Evolutionary conservation across 2,329 filamentous ascomycete genomes (phyloP).

Genomic region (Tympanopsis confertula): DNA sequence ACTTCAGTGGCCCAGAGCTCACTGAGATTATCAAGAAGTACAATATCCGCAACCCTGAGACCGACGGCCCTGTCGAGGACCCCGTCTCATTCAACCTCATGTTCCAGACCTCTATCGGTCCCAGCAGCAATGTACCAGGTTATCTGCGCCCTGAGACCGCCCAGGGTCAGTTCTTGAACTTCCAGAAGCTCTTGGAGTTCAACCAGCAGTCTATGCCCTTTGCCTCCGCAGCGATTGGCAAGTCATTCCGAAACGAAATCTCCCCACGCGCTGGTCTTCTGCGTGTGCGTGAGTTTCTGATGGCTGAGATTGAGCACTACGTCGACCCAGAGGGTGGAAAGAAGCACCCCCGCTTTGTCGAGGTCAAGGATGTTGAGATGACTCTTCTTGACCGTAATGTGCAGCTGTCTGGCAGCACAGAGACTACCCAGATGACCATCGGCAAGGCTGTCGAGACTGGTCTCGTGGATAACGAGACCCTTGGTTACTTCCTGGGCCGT

Average conservation of each 20-base stretch:
- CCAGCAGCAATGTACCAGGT: constrained; percentile 74
- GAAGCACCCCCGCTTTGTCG: constrained; percentile 79
- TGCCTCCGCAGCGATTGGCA: constrained; percentile 91
- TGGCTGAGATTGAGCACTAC: constrained; percentile 98
- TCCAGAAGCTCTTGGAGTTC: constrained; percentile 89
- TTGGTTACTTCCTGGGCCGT: constrained; percentile 92
- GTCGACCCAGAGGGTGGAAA: constrained; percentile 91
- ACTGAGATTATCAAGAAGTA: constrained; percentile 82
- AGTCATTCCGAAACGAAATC: constrained; percentile 97
- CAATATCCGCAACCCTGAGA: constrained; percentile 78
- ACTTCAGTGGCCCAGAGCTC: constrained; percentile 79
- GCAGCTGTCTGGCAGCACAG: constrained; percentile 77
- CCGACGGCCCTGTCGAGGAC: constrained; percentile 62
- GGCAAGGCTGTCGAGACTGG: constrained; percentile 74
- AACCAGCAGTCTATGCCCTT: constrained; percentile 95
- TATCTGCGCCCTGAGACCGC: constrained; percentile 91
- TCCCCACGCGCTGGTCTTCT: constrained; percentile 84
- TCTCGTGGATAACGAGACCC: constrained; percentile 90
- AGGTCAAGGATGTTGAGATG: constrained; percentile 75
- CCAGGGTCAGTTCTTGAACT: constrained; percentile 96
- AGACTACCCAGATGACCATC: constrained; percentile 61
- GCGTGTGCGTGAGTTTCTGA: constrained; percentile 90
- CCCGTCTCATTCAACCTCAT: constrained; percentile 96
- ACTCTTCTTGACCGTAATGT: constrained; percentile 74
- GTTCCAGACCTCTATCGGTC: constrained; percentile 93